Evolutionary conservation across 2,329 filamentous ascomycete genomes (phyloP).

Genomic region (Cercospora zeina): DNA sequence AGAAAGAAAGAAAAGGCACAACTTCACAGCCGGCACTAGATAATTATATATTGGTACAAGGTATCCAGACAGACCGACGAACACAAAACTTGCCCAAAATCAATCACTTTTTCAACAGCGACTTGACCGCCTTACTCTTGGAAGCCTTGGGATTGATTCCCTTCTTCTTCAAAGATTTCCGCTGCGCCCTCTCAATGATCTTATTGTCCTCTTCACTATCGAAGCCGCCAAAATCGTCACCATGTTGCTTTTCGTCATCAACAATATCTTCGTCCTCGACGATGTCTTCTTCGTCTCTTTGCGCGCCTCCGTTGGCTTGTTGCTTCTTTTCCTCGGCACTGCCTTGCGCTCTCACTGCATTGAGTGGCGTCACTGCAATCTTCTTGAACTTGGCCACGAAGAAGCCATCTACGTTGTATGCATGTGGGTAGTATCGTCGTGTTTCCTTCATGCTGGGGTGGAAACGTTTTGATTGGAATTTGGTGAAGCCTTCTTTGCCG

Average conservation of each 20-base stretch:
- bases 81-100: neutral
- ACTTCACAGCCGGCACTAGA: neutral
- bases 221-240: conserved; percentile 51
- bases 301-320: conserved; percentile 30
- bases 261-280: conserved; percentile 54
- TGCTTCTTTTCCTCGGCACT: conserved; percentile 37
- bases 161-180: conserved; percentile 48
- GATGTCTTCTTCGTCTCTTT: conserved; percentile 48
- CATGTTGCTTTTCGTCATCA: conserved; percentile 59
- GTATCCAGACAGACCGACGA: neutral
- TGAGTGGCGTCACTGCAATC: conserved; percentile 70
- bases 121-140: conserved; percentile 32
- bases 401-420: conserved; percentile 96
- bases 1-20: neutral
- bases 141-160: conserved; percentile 50
- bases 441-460: conserved; percentile 80
- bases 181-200: conserved; percentile 51
- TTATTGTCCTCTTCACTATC: conserved; percentile 54
- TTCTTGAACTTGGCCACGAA: conserved; percentile 98
- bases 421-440: conserved; percentile 83
- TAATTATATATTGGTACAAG: conserved; percentile 2
- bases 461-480: conserved; percentile 88
- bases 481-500: conserved; percentile 88
- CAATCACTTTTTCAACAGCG: conserved; percentile 21
- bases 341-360: conserved; percentile 50